Percentiles rank a stretch among this genome's conserved stretches.
Conservation (phyloP, 2,329 filamentous ascomycete species). For the Monosporascus sp. region DNA sequence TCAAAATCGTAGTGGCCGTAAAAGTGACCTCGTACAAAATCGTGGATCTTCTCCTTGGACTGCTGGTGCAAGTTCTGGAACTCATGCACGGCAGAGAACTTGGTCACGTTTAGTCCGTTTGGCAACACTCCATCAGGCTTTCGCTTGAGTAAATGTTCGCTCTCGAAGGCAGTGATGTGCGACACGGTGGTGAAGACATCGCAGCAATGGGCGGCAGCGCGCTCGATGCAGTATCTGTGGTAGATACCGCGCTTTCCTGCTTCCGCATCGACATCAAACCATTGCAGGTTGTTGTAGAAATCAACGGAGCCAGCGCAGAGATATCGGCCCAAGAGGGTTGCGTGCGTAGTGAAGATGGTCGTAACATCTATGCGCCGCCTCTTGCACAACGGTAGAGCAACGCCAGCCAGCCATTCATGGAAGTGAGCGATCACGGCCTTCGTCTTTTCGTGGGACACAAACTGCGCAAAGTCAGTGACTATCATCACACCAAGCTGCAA, state of each 20-base stretch:
- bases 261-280: constrained; percentile 93
- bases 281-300: constrained; percentile 98
- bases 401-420: constrained; percentile 96
- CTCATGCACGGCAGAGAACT: constrained; percentile 97
- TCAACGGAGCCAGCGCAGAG: constrained; percentile 96
- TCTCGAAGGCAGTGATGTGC: constrained; percentile 97
- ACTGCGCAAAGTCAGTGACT: constrained; percentile 47
- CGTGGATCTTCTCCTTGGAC: constrained; percentile 95
- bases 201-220: constrained; percentile 81
- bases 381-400: constrained; percentile 85
- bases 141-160: constrained; percentile 92
- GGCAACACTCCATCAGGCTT: constrained; percentile 96
- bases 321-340: constrained; percentile 89
- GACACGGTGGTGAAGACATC: constrained; percentile 99
- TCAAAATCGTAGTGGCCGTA: constrained; percentile 98
- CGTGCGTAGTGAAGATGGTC: constrained; percentile 97
- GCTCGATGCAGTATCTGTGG: constrained; percentile 96
- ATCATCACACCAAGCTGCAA: not conserved
- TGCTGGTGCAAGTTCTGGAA: constrained; percentile 98
- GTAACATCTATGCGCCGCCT: constrained; percentile 94
- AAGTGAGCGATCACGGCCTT: constrained; percentile 95
- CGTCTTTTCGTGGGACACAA: constrained; percentile 86
- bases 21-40: constrained; percentile 96
- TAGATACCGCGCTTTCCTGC: constrained; percentile 98
- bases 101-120: constrained; percentile 96